These are phyloP conservation scores for Colletotrichum lupini DNA, from an alignment of 2,329 filamentous ascomycete genomes.

Conservation along the genomic window DNA sequence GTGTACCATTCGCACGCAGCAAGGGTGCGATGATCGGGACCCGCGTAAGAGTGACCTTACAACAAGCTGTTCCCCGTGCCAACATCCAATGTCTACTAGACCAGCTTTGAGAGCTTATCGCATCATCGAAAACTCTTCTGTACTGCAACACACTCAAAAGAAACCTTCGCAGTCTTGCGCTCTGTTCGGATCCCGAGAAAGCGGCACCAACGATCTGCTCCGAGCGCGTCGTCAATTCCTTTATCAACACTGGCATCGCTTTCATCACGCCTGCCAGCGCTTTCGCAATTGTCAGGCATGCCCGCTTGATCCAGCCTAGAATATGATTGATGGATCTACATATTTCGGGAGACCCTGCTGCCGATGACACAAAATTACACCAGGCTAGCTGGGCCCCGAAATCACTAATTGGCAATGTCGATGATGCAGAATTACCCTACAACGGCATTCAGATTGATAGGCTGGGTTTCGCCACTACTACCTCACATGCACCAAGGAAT, in stretches of 20 bases:
- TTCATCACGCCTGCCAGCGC: neutral
- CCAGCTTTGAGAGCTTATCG: neutral
- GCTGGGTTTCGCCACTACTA: neutral
- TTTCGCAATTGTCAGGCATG: neutral
- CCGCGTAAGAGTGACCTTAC: neutral
- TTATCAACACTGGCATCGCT: neutral
- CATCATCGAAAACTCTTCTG: neutral
- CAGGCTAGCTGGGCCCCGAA: neutral
- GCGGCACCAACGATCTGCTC: neutral
- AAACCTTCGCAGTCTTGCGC: neutral
- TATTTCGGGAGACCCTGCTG: neutral
- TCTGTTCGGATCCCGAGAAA: neutral
- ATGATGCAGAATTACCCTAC: neutral
- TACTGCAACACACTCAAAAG: neutral
- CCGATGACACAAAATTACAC: slow-evolving; percentile 16
- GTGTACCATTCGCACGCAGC: neutral
- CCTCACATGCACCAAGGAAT: neutral
- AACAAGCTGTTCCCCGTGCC: neutral
- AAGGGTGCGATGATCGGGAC: slow-evolving; percentile 1
- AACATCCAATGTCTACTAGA: neutral
- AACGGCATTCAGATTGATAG: neutral
- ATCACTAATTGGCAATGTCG: neutral
- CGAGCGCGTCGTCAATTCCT: neutral
- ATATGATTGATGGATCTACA: neutral
- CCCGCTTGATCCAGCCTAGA: neutral